phyloP scores from a whole-genome alignment of 2,329 filamentous ascomycete genomes.

The Coniochaeta sp. region DNA sequence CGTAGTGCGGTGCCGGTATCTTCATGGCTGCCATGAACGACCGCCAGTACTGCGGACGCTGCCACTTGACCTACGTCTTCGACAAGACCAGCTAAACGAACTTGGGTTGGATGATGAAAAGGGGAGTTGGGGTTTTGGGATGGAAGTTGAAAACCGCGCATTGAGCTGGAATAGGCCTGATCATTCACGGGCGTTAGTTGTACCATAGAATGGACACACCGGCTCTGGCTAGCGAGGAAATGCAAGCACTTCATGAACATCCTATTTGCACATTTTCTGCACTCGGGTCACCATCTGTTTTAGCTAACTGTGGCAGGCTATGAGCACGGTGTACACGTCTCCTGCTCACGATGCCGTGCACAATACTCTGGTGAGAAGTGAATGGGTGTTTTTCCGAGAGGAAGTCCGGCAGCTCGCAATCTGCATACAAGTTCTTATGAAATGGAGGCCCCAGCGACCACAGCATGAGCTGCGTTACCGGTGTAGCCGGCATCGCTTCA shows the following conservation, averaged over 20 bases:
- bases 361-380: no score
- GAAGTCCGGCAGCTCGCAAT: no score
- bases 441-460: no score
- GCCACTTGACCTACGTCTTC: slow-evolving; percentile 68
- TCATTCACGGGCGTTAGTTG: slow-evolving; percentile 21
- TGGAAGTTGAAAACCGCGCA: slow-evolving; percentile 15
- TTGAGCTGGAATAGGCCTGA: slow-evolving; percentile 19
- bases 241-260: slow-evolving; percentile 10
- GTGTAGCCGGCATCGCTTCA: no score
- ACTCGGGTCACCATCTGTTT: no score
- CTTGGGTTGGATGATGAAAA: slow-evolving; percentile 10
- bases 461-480: no score
- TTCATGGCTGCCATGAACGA: slow-evolving; percentile 99
- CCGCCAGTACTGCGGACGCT: slow-evolving; percentile 88
- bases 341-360: no score
- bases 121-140: slow-evolving; percentile 9
- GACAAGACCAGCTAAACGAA: slow-evolving; percentile 50
- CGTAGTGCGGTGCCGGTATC: slow-evolving; percentile 95
- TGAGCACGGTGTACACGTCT: no score
- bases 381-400: no score
- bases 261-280: background rate
- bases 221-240: slow-evolving; percentile 20
- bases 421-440: no score
- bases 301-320: no score
- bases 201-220: slow-evolving; percentile 20